Percentiles rank a stretch among this genome's conserved stretches.
phyloP scores from a whole-genome alignment of 208 protist genomes.

The Crithidia fasciculata region DNA sequence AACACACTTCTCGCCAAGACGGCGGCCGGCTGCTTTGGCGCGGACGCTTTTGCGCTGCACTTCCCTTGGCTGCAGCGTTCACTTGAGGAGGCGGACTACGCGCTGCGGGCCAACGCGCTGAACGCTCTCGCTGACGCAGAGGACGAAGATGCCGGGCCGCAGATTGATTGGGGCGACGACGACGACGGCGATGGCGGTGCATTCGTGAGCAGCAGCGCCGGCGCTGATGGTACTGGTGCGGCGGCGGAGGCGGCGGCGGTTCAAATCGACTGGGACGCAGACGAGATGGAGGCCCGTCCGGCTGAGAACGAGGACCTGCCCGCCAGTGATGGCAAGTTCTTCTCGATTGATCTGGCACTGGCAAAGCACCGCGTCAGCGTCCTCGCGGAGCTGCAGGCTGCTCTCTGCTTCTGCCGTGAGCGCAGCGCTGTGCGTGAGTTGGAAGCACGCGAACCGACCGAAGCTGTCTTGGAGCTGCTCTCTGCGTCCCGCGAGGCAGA shows the following conservation, averaged over 20 bases:
- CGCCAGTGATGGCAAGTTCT: conserved; percentile 19
- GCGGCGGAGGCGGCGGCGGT: too few relatives aligned
- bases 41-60: conserved; percentile 47
- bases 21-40: conserved; percentile 38
- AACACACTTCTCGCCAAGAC: conserved; percentile 29
- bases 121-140: background rate
- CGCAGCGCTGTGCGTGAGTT: conserved; percentile 20
- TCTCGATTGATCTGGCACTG: conserved; percentile 49
- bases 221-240: too few relatives aligned
- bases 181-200: conserved; percentile 9
- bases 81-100: conserved; percentile 27
- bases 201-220: conserved; percentile 5
- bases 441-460: conserved; percentile 1
- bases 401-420: conserved; percentile 62
- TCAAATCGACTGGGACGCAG: conserved; percentile 39
- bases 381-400: conserved; percentile 52
- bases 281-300: conserved; percentile 24
- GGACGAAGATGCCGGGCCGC: conserved; percentile 19
- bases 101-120: background rate
- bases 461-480: conserved; percentile 26
- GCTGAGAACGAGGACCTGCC: conserved; percentile 34
- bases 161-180: conserved; percentile 78
- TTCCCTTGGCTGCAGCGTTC: conserved; percentile 67
- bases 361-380: conserved; percentile 47
- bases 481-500: conserved; percentile 46